Percentiles rank a stretch among this genome's conserved stretches.
Evolutionary conservation across 2,329 filamentous ascomycete genomes (phyloP).

Genomic region (Phyllosticta citribraziliensis): DNA sequence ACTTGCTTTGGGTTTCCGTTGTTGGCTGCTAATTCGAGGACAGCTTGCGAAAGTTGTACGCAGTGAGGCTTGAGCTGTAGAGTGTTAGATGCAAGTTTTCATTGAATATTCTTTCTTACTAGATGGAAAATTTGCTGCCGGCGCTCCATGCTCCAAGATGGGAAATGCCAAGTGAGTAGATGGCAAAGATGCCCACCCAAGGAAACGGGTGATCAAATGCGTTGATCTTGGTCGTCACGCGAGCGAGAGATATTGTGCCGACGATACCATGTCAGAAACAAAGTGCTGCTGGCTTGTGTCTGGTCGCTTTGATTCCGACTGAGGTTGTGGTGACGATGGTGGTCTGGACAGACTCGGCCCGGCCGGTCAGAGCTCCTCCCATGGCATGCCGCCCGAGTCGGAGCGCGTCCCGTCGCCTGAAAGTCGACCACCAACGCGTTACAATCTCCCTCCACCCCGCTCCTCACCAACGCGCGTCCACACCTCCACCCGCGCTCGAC

Average conservation of each 20-base stretch:
- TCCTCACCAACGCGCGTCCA: background rate
- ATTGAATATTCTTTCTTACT: constrained; percentile 15
- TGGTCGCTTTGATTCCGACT: background rate
- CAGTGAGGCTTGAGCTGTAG: constrained; percentile 48
- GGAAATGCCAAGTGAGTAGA: background rate
- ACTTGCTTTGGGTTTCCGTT: constrained; percentile 38
- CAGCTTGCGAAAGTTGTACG: constrained; percentile 47
- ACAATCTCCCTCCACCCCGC: background rate
- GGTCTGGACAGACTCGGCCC: background rate
- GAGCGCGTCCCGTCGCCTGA: constrained; percentile 8
- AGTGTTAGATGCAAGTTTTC: constrained; percentile 14
- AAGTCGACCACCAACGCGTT: constrained; percentile 9
- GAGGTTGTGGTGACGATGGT: background rate
- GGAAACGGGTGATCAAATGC: background rate
- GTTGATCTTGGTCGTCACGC: background rate
- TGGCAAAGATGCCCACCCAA: background rate
- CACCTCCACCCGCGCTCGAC: background rate
- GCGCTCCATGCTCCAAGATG: background rate
- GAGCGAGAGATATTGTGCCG: background rate
- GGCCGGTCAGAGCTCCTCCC: background rate
- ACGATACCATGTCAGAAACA: background rate
- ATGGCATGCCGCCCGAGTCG: background rate
- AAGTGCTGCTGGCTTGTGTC: background rate
- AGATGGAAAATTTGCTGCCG: constrained; percentile 31
- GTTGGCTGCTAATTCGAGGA: constrained; percentile 40